Evolutionary conservation across 805 yeast genomes (phyloP).

Genomic region (Kockiozyma suomiensis): DNA sequence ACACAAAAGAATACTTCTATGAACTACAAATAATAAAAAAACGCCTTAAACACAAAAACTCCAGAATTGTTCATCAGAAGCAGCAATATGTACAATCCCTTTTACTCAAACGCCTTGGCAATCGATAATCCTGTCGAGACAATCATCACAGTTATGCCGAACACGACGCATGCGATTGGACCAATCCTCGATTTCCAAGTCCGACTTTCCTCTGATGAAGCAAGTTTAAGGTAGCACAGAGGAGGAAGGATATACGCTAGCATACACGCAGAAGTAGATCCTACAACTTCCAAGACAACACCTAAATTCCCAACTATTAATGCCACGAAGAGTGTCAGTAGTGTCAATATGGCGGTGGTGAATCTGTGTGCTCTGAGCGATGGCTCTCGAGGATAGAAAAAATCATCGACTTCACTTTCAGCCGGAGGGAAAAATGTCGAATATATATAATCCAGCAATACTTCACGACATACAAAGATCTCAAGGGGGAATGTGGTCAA

Average conservation of each 20-base stretch:
- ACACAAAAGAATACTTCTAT: background rate
- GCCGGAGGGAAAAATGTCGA: conserved; percentile 12
- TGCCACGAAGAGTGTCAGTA: conserved; percentile 73
- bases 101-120: conserved; percentile 13
- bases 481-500: conserved; percentile 89
- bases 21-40: background rate
- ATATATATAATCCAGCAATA: conserved; percentile 61
- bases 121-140: conserved; percentile 52
- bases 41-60: background rate
- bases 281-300: conserved; percentile 83
- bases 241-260: conserved; percentile 95
- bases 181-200: conserved; percentile 51
- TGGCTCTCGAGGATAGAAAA: conserved; percentile 6
- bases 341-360: conserved; percentile 66
- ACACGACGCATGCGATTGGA: conserved; percentile 60
- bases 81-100: background rate
- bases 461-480: conserved; percentile 87
- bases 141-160: conserved; percentile 78
- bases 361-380: conserved; percentile 50
- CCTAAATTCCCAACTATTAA: conserved; percentile 83
- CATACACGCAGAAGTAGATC: conserved; percentile 88
- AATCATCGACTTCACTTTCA: background rate
- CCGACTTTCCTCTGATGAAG: conserved; percentile 41
- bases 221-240: conserved; percentile 70
- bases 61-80: background rate